These are phyloP conservation scores for Trichosporon faecale DNA, from an alignment of 1,284 basidiomycete species.

Conservation along the genomic window DNA sequence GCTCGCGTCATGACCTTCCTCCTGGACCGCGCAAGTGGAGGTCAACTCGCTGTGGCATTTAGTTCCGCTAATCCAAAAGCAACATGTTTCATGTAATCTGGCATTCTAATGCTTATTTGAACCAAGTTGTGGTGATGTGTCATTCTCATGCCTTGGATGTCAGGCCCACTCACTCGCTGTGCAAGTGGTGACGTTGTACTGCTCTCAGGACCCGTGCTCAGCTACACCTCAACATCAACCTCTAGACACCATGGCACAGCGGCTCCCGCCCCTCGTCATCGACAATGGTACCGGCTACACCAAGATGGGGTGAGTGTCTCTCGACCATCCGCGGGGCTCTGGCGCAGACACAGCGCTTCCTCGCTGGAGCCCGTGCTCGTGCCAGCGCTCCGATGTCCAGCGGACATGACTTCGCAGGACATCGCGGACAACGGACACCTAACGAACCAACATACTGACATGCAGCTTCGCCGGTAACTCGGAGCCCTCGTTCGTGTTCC, in stretches of 20 bases:
- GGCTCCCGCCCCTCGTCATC: constrained; percentile 84
- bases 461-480: constrained; percentile 94
- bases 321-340: neutral
- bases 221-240: constrained; percentile 14
- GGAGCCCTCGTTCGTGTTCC: constrained; percentile 96
- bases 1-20: constrained; percentile 7
- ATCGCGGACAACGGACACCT: constrained; percentile 10
- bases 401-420: neutral
- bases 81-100: too few species aligned
- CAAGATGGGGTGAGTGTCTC: constrained; percentile 78
- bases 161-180: constrained; percentile 2
- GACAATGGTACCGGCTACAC: constrained; percentile 98
- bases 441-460: neutral
- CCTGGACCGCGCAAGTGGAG: constrained; percentile 19
- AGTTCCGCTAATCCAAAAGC: neutral
- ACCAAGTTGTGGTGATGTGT: neutral
- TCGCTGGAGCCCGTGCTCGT: neutral
- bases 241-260: constrained; percentile 60
- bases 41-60: neutral
- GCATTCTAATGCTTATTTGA: neutral
- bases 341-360: neutral
- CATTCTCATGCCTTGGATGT: neutral
- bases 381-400: neutral
- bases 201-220: constrained; percentile 10
- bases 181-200: constrained; percentile 1